Evolutionary conservation across 371 early-diverging fungal species (phyloP), one percentile per base, ranked within the genome.

Genomic region (Gilbertella persicaria): DNA sequence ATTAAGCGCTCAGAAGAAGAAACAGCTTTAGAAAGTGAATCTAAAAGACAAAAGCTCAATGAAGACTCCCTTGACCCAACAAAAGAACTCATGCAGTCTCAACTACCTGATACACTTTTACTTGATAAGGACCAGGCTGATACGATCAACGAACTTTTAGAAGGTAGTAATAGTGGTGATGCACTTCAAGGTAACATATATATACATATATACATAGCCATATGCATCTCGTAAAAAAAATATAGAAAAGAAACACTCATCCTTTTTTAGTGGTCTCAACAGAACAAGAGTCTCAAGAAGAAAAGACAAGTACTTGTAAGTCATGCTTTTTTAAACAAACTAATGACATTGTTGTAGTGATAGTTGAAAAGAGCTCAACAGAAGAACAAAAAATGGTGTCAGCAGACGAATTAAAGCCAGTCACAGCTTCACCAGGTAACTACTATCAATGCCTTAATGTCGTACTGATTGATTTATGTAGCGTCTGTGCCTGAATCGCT

Each of bases 91-190:
- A 39, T 16, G 16, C n/a, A 36, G 24, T 24, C 45, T 14, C 6
- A 35, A 13, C 24, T 41, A n/a, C 23, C 53, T 13, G 17, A 24
- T 2, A 24, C 47, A 16, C 41, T 60, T 37, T 36, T 55, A 14
- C 46, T 54, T 8, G 55, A 53, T 14, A 54, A 45, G 29, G 41
- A 36, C 20, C 56, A 56, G 29, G 37, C 42, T 23, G 56, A 56
- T 9, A 50, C 56, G 12, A 49, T 56, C 8, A 50, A 49, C 21
- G 43, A 60, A 30, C 36, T 53, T 2, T 40, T 58, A 9, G 44
- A 53, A 20, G 36, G 36, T 9, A 46, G 42, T 12, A 41, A 33
- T 37, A 33, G 25, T 41, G 21, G 24, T 33, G n/a, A 28, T 9
- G 19, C 42, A 51, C 13, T n/a, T 41, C 28, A 40, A 44, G 28